Base-by-base conservation (phyloP, 305 asterid species). In the Fraxinus baroniana region DNA sequence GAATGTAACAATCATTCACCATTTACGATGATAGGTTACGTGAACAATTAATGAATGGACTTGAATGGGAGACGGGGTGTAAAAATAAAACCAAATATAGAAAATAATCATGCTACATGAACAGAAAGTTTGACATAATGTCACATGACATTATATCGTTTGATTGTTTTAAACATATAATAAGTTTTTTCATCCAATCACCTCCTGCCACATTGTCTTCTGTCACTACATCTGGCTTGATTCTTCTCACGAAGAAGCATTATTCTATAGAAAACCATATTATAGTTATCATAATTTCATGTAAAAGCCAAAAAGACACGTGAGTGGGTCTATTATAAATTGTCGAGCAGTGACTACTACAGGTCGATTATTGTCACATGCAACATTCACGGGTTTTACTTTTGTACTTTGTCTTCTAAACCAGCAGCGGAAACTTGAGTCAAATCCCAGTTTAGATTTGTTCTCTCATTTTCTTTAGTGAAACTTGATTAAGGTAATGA, bases 361-460 rank as follows among this genome's bases (percentile, higher is more conserved):
- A 89, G 85, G 83, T 88, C 89, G 80, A 84, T 90, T 79, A 85
- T 79, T 87, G 80, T 92, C 97, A 94, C 97, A 91, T 92, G 97
- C 93, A 86, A 89, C 91, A 81, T 87, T 93, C 97, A 93, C 97
- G 97, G 97, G 90, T 90, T 79, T 84, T 78, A 62, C 79, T 88
- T 92, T 86, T 87, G 84, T 84, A 82, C 90, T 85, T 87, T 91
- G 90, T 91, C 94, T 87, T 91, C 92, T 86, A 86, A 89, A 89
- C 85, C 88, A 83, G 79, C 82, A 89, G 74, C 87, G 86, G 82
- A 86, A 46, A 81, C 90, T 87, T 82, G 81, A 83, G 80, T 80
- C 70, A 28, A 68, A 26, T n/a, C 68, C 13, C 28, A 15, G 20
- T 71, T 13, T 17, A 28, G 49, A 75, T n/a, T 64, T 52, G 15